Conservation (phyloP, 148 eudicot species). For the Silene conica region DNA sequence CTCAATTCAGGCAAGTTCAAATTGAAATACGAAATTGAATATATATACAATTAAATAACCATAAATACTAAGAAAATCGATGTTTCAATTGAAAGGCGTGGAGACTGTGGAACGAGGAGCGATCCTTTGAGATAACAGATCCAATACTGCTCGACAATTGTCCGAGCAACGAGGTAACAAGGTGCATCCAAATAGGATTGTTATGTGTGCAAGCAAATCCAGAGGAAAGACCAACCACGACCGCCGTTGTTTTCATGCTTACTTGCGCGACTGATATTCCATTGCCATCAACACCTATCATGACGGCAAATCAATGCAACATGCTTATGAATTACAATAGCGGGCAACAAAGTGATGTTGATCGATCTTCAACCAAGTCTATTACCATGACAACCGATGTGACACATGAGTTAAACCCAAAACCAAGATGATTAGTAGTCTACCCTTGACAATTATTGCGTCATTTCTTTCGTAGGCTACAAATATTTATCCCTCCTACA, state of each 20-base stretch:
- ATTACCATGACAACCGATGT: too few species aligned
- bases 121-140: slow-evolving; percentile 13
- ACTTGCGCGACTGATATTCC: slow-evolving; percentile 2
- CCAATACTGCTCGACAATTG: slow-evolving; percentile 2
- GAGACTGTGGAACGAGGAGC: slow-evolving; percentile 31
- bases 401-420: too few species aligned
- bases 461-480: too few species aligned
- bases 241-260: slow-evolving; percentile 12
- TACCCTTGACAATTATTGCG: too few species aligned
- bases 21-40: too few species aligned
- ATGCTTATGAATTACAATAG: not conserved
- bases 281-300: slow-evolving; percentile 4
- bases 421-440: too few species aligned
- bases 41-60: too few species aligned
- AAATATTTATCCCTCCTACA: too few species aligned
- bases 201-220: slow-evolving; percentile 31
- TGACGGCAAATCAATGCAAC: not conserved
- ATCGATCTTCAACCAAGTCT: too few species aligned
- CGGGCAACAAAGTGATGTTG: not conserved
- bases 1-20: slow-evolving; percentile 6
- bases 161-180: slow-evolving; percentile 15
- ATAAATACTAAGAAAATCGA: not conserved
- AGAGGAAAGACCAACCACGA: slow-evolving; percentile 23
- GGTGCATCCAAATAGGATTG: slow-evolving; percentile 30
- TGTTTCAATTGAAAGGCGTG: slow-evolving; percentile 24